Evolutionary conservation across 345 rosid genomes (phyloP).

Genomic region (Erodium maritimum): DNA sequence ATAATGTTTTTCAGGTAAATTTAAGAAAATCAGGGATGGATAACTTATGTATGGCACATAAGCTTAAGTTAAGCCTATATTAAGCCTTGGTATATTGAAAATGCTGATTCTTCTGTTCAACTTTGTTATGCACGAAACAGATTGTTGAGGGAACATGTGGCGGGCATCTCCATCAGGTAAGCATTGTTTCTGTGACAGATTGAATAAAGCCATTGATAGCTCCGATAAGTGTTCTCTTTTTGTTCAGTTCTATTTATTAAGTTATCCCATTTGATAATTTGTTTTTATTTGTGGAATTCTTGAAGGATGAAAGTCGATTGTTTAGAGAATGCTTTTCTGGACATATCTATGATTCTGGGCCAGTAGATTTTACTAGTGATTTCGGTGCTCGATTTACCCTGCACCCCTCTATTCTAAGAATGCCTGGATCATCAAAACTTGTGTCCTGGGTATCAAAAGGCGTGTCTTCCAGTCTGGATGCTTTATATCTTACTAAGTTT

Average conservation of each 20-base stretch:
- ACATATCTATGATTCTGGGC: constrained; percentile 80
- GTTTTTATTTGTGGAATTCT: constrained; percentile 7
- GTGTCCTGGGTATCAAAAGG: constrained; percentile 77
- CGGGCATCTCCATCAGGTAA: constrained; percentile 51
- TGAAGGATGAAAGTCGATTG: constrained; percentile 59
- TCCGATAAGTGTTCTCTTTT: background rate
- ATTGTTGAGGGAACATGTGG: constrained; percentile 44
- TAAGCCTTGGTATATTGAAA: background rate
- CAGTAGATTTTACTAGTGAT: constrained; percentile 77
- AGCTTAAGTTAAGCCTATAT: background rate
- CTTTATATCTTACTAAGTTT: constrained; percentile 74
- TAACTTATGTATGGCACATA: background rate
- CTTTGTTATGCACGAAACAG: constrained; percentile 23
- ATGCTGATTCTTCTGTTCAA: constrained; percentile 3
- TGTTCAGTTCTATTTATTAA: background rate
- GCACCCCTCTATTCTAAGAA: constrained; percentile 50
- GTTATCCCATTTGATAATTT: background rate
- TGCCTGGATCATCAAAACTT: constrained; percentile 59
- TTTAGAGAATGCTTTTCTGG: constrained; percentile 72
- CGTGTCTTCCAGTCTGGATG: constrained; percentile 62
- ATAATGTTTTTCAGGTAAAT: constrained; percentile 70
- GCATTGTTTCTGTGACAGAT: background rate
- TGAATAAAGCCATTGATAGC: background rate
- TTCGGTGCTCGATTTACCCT: constrained; percentile 56
- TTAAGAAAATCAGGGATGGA: background rate